These are phyloP conservation scores for Clonostachys sp. DNA, from an alignment of 2,329 filamentous ascomycete genomes.

Conservation along the genomic window DNA sequence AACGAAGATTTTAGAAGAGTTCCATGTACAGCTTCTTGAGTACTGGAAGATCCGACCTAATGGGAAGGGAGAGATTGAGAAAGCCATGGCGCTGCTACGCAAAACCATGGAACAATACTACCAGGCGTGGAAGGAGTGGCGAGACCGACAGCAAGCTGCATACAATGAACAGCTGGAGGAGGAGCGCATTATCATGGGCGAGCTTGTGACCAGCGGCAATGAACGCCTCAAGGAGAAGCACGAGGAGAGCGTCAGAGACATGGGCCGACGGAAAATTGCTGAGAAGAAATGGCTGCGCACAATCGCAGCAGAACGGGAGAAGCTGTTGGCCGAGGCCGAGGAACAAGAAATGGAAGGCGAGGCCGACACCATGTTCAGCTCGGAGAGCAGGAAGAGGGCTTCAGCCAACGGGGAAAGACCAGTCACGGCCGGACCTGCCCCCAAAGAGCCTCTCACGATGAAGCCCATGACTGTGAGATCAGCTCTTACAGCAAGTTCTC, in stretches of 20 bases:
- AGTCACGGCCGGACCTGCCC: too few relatives aligned
- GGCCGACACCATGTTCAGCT: conserved; percentile 22
- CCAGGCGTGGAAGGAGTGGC: conserved; percentile 33
- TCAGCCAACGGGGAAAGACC: too few relatives aligned
- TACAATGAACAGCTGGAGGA: conserved; percentile 29
- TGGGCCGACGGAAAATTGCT: conserved; percentile 25
- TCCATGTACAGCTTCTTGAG: conserved; percentile 26
- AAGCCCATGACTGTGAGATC: too few relatives aligned
- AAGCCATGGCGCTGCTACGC: conserved; percentile 25
- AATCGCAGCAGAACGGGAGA: conserved; percentile 36
- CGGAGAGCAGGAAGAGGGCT: neutral
- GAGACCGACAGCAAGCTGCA: conserved; percentile 29
- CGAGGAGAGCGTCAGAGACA: conserved; percentile 20
- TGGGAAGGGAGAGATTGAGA: conserved; percentile 20
- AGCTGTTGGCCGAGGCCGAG: conserved; percentile 35
- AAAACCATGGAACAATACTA: conserved; percentile 34
- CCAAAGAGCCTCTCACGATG: too few relatives aligned
- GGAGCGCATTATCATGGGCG: conserved; percentile 29
- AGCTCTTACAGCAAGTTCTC: too few relatives aligned
- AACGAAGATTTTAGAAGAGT: conserved; percentile 34
- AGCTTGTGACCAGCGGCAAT: conserved; percentile 34
- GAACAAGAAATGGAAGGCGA: conserved; percentile 35
- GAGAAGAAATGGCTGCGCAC: conserved; percentile 43
- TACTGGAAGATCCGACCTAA: conserved; percentile 30
- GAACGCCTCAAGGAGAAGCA: conserved; percentile 18